phyloP scores from a whole-genome alignment of 2,329 filamentous ascomycete species.

The Xylariaceae sp. region DNA sequence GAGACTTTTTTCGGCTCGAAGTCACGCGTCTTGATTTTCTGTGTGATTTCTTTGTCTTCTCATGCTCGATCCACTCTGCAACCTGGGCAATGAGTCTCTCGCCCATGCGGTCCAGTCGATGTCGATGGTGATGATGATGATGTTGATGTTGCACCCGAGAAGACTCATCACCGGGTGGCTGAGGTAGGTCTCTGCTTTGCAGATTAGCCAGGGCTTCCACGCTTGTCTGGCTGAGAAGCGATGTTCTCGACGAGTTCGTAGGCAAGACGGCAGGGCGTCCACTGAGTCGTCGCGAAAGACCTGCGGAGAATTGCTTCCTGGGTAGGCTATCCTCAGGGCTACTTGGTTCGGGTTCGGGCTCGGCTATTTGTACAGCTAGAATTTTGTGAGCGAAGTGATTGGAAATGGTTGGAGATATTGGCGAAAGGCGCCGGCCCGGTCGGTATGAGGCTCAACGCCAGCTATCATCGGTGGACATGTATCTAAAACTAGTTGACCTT shows the following conservation, averaged over 20 bases:
- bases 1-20: slow-evolving; percentile 39
- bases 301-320: slow-evolving; percentile 46
- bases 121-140: slow-evolving; percentile 31
- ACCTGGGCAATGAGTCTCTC: slow-evolving; percentile 70
- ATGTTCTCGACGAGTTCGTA: slow-evolving; percentile 43
- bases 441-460: too few species aligned
- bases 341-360: slow-evolving; percentile 41
- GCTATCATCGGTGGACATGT: too few species aligned
- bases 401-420: not conserved
- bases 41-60: slow-evolving; percentile 65
- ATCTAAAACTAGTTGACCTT: too few species aligned
- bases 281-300: slow-evolving; percentile 43
- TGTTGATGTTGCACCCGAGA: slow-evolving; percentile 22
- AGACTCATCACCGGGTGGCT: slow-evolving; percentile 25
- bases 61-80: slow-evolving; percentile 77
- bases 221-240: slow-evolving; percentile 39
- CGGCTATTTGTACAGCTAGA: slow-evolving; percentile 57
- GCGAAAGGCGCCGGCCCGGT: too few species aligned
- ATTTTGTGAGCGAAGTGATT: not conserved
- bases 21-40: slow-evolving; percentile 49
- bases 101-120: slow-evolving; percentile 37
- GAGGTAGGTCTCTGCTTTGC: slow-evolving; percentile 24
- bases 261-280: slow-evolving; percentile 39
- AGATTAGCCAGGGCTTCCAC: slow-evolving; percentile 32
- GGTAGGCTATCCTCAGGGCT: slow-evolving; percentile 35